Percentiles rank a stretch among this genome's conserved stretches.
These are phyloP conservation scores for Trichoderma orchidacearum DNA, from an alignment of 495 filamentous ascomycete genomes.

Conservation along the genomic window DNA sequence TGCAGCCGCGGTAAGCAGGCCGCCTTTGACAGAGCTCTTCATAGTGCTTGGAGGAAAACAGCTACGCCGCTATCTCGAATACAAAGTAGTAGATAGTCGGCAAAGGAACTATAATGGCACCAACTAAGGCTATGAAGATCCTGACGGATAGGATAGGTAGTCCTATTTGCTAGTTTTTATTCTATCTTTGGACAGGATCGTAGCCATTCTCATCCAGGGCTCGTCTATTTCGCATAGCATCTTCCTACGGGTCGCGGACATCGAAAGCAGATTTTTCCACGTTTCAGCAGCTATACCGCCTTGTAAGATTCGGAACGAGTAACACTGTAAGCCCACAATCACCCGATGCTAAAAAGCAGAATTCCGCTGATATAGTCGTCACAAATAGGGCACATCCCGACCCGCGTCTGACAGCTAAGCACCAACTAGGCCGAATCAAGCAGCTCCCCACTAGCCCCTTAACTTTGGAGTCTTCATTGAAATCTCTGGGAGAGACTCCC, in stretches of 20 bases:
- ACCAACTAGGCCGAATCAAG: not conserved
- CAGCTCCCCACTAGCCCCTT: not conserved
- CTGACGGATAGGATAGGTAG: not conserved
- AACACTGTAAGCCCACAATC: not conserved
- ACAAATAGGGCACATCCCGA: not conserved
- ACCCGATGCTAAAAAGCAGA: not conserved
- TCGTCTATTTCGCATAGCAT: too few relatives aligned
- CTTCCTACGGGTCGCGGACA: too few relatives aligned
- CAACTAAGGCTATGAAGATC: not conserved
- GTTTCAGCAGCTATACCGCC: not conserved
- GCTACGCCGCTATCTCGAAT: too few relatives aligned
- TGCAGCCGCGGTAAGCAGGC: slow-evolving; percentile 4
- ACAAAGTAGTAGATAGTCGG: not conserved
- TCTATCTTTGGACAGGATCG: too few relatives aligned
- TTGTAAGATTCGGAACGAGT: not conserved
- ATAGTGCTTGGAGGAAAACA: not conserved
- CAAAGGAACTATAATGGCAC: not conserved
- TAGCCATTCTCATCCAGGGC: too few relatives aligned
- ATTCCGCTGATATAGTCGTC: not conserved
- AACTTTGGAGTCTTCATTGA: not conserved
- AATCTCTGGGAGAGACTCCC: not conserved
- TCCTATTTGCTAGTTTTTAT: not conserved
- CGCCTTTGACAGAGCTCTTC: slow-evolving; percentile 1
- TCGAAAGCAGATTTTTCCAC: not conserved
- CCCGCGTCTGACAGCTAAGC: not conserved